These are phyloP conservation scores for Solanum pinnatisectum DNA, from an alignment of 257 asterid species.

Conservation along the genomic window DNA sequence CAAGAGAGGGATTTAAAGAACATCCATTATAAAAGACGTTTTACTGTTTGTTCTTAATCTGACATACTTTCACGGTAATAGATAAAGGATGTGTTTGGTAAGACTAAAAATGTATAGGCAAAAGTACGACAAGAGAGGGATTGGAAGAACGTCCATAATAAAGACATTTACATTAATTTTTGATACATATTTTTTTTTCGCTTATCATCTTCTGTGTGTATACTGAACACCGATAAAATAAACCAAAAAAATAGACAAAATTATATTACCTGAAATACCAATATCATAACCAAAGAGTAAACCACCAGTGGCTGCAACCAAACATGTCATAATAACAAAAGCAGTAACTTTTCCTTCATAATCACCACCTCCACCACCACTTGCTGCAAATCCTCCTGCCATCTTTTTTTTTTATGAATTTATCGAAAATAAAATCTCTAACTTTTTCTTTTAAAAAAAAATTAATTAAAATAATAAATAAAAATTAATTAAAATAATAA, in stretches of 20 bases:
- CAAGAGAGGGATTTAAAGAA: too few relatives aligned
- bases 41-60: too few relatives aligned
- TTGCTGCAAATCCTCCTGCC: background rate
- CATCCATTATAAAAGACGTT: too few relatives aligned
- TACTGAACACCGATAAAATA: background rate
- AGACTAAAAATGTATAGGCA: background rate
- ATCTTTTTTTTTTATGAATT: background rate
- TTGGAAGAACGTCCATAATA: background rate
- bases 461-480: background rate
- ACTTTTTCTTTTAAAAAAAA: background rate
- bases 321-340: slow-evolving; percentile 52
- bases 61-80: background rate
- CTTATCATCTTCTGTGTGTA: too few relatives aligned
- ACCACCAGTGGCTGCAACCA: slow-evolving; percentile 92
- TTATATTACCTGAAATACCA: slow-evolving; percentile 67
- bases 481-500: background rate
- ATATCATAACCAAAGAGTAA: slow-evolving; percentile 81
- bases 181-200: too few relatives aligned
- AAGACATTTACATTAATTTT: background rate
- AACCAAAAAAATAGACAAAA: background rate
- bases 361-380: background rate
- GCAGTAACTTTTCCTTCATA: slow-evolving; percentile 47
- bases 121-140: background rate
- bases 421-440: background rate
- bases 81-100: background rate